phyloP scores from a whole-genome alignment of 176 grass and related monocot species.

The Zea luxurians region DNA sequence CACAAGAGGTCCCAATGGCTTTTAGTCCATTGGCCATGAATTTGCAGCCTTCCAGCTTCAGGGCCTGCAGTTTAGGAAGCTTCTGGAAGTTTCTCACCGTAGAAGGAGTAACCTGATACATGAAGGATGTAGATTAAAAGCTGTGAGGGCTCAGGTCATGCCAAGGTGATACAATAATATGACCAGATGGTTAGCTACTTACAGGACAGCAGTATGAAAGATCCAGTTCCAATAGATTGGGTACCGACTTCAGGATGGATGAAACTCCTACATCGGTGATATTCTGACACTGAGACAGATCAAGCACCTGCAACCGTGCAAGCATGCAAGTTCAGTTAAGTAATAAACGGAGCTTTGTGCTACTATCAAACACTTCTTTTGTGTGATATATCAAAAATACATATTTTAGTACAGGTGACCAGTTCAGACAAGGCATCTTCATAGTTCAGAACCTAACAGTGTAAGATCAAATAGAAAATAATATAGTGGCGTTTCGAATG shows the following conservation, averaged over 20 bases:
- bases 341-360: not conserved
- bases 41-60: slow-evolving; percentile 80
- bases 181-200: slow-evolving; percentile 37
- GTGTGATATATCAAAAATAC: not conserved
- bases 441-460: not conserved
- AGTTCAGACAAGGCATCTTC: not conserved
- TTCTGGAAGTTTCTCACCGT: slow-evolving; percentile 46
- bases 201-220: slow-evolving; percentile 59
- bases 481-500: not conserved
- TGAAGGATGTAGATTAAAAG: slow-evolving; percentile 26
- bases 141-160: slow-evolving; percentile 5
- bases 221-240: slow-evolving; percentile 58
- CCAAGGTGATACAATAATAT: not conserved
- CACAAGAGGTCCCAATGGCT: slow-evolving; percentile 57
- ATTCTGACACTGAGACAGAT: slow-evolving; percentile 74
- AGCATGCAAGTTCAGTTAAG: slow-evolving; percentile 13
- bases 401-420: not conserved
- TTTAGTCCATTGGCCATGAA: slow-evolving; percentile 54
- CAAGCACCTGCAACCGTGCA: slow-evolving; percentile 58
- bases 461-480: not conserved
- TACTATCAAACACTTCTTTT: not conserved
- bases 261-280: slow-evolving; percentile 52
- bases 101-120: slow-evolving; percentile 59
- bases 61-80: slow-evolving; percentile 46
- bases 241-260: slow-evolving; percentile 42